Percentiles rank a stretch among this genome's conserved stretches.
Evolutionary conservation across 129 eudicot genomes (phyloP).

Genomic region (Helianthus tuberosus): DNA sequence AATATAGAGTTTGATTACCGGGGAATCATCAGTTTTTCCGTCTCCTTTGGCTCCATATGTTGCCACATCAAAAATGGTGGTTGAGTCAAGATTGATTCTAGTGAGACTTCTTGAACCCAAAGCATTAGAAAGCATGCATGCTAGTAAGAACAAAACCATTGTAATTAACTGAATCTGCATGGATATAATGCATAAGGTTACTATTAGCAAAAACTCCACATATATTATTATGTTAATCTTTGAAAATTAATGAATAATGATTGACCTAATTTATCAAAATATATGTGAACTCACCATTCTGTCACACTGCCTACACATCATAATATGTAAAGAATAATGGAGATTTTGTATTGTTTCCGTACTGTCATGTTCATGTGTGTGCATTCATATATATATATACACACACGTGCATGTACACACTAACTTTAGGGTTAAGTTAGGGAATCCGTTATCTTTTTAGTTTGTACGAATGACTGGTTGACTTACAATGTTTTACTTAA

Average conservation of each 20-base stretch:
- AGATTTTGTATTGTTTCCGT: conserved; percentile 3
- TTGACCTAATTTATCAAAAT: neutral
- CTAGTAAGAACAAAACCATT: conserved; percentile 22
- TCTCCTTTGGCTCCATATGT: conserved; percentile 57
- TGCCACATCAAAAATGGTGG: conserved; percentile 45
- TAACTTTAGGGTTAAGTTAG: conserved; percentile 16
- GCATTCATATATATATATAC: neutral
- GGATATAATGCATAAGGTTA: conserved; percentile 9
- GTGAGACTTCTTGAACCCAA: conserved; percentile 11
- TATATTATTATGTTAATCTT: neutral
- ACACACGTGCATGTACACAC: neutral
- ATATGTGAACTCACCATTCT: conserved; percentile 20
- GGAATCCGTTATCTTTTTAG: neutral
- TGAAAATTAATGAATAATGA: neutral
- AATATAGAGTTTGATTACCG: conserved; percentile 25
- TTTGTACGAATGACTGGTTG: conserved; percentile 1
- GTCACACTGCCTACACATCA: conserved; percentile 14
- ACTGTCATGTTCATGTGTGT: conserved; percentile 6
- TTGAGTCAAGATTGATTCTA: conserved; percentile 31
- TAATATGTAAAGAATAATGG: neutral
- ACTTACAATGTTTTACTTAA: neutral
- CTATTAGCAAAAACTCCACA: conserved; percentile 6
- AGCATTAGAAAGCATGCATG: conserved; percentile 34
- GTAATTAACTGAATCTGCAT: conserved; percentile 34
- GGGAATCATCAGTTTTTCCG: conserved; percentile 58